These are phyloP conservation scores for Fusarium sp. DNA, from an alignment of 2,329 filamentous ascomycete species.

Conservation along the genomic window DNA sequence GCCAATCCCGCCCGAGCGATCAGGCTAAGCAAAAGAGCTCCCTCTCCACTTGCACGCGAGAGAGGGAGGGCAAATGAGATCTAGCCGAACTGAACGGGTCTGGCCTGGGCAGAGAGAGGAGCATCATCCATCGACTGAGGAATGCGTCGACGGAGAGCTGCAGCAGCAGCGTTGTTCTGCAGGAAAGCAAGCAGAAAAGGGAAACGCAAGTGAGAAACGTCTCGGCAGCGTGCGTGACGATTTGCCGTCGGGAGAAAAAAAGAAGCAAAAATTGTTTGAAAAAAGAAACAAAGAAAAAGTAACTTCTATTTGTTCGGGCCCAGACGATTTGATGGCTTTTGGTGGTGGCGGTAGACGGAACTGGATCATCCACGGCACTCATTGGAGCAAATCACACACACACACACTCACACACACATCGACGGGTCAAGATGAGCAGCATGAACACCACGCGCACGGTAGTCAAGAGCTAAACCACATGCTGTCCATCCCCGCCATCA, in stretches of 20 bases:
- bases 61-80: conserved; percentile 41
- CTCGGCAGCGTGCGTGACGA: neutral
- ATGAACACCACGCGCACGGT: conserved; percentile 31
- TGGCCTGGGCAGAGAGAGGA: conserved; percentile 2
- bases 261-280: neutral
- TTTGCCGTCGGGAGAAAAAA: neutral
- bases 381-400: neutral
- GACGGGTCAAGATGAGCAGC: conserved; percentile 4
- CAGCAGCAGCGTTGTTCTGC: neutral
- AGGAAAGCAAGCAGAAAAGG: neutral
- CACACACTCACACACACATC: neutral
- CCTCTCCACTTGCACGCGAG: conserved; percentile 42
- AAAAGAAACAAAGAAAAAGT: neutral
- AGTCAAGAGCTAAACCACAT: conserved; percentile 30
- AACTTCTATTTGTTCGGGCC: neutral
- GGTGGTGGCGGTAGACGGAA: conserved; percentile 10
- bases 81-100: conserved; percentile 31
- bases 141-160: conserved; percentile 31
- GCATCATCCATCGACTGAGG: conserved; percentile 33
- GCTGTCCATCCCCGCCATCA: conserved; percentile 24
- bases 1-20: conserved; percentile 43
- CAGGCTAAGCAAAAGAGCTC: conserved; percentile 36
- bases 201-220: neutral
- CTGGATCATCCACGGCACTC: neutral
- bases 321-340: conserved; percentile 1